Evolutionary conservation across 129 eudicot species (phyloP), one percentile per base, ranked within the genome.

Genomic region (Artemisia tridentata): DNA sequence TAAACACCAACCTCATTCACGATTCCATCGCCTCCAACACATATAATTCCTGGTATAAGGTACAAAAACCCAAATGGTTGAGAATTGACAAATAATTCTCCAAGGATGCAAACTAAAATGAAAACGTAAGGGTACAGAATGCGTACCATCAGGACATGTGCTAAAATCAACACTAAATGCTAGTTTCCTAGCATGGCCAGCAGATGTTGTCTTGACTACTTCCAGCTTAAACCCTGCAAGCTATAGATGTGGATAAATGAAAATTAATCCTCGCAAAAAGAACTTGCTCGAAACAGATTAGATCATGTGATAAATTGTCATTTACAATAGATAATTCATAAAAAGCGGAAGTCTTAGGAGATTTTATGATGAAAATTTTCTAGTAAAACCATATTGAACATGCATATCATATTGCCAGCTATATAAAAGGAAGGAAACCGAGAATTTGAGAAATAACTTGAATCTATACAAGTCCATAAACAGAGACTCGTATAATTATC

Each of bases 1-100:
- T n/a, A 62, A 77, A 34, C 31, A 73, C 88, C 67, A 50, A 93
- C 98, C 98, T 93, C 98, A 34, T 93, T 93, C 70, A 93, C 91
- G 66, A 93, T 93, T 68, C 98, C 98, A 79, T 93, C 98, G 41
- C 98, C 98, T 69, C 98, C 98, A 72, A 93, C 98, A 76, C 98
- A 93, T 81, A 93, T 86, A 76, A 93, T 93, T 67, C 98, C 98
- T 93, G 86, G 57, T 70, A 78, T 21, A 67, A 54, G 34, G 50
- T 60, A 67, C 73, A 69, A 51, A 66, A 62, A 31, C 34, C 51
- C 69, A 76, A 71, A 56, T 65, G 29, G 63, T 69, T 51, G 8
- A 70, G 34, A 21, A 63, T 43, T 43, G 16, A 63, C 59, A 41
- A 23, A 77, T 13, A 43, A 54, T 53, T 70, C 65, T 63, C 60